phyloP scores from a whole-genome alignment of 305 asterid genomes.

The Nicotiana rustica region DNA sequence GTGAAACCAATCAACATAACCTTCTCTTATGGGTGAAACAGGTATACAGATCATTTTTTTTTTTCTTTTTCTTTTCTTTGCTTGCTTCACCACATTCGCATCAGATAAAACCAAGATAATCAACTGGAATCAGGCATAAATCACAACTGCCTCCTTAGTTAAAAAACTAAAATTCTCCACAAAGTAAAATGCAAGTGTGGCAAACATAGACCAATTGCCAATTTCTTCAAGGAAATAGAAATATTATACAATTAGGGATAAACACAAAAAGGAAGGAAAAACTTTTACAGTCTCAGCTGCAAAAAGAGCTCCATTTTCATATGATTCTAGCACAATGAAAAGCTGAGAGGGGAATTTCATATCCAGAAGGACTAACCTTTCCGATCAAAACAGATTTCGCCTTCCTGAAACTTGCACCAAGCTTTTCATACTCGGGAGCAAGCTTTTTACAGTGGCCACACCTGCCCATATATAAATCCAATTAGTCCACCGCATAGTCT shows the following conservation, averaged over 20 bases:
- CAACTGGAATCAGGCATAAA: constrained; percentile 11
- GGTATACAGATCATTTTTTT: not conserved
- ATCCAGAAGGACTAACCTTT: constrained; percentile 62
- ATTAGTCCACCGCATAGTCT: not conserved
- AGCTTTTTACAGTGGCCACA: constrained; percentile 97
- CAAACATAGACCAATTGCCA: not conserved
- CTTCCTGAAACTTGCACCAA: constrained; percentile 89
- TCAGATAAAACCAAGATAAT: not conserved
- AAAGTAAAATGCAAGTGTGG: not conserved
- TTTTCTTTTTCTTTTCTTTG: not conserved
- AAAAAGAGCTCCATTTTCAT: not conserved
- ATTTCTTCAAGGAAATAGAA: not conserved
- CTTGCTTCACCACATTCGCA: not conserved
- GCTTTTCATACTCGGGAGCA: constrained; percentile 91
- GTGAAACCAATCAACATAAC: not conserved
- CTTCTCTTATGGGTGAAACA: constrained; percentile 6
- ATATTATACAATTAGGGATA: not conserved
- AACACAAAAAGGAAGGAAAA: not conserved
- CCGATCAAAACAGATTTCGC: constrained; percentile 89
- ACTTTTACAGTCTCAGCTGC: not conserved
- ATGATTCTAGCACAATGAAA: not conserved
- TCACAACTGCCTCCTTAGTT: constrained; percentile 8
- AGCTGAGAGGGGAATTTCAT: not conserved
- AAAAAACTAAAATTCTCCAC: not conserved
- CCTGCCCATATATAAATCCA: constrained; percentile 52